Conservation (phyloP, 768 basidiomycete species). For the Dendrothele bispora region DNA sequence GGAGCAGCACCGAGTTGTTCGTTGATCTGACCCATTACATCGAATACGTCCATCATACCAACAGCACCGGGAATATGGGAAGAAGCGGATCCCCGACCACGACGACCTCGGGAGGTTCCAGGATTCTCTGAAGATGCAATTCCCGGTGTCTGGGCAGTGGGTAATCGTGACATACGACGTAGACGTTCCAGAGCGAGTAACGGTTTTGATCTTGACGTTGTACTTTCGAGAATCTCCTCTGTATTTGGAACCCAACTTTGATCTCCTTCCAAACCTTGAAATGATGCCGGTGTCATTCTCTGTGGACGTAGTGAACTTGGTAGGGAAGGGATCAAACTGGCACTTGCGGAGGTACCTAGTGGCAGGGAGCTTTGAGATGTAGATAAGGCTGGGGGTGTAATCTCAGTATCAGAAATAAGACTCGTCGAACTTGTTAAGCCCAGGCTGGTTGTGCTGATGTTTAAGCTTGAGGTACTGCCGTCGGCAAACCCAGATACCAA, state of each 20-base stretch:
- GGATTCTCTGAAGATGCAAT: background rate
- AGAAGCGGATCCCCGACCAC: background rate
- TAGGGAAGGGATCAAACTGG: background rate
- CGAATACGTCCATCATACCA: conserved; percentile 80
- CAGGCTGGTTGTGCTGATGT: background rate
- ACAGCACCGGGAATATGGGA: conserved; percentile 27
- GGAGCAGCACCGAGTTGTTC: conserved; percentile 71
- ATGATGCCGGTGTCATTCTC: background rate
- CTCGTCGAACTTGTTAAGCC: background rate
- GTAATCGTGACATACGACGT: conserved; percentile 41
- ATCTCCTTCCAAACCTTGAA: conserved; percentile 18
- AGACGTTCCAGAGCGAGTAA: conserved; percentile 70
- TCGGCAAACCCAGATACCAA: background rate
- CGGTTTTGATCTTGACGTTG: conserved; percentile 66
- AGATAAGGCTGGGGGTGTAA: background rate
- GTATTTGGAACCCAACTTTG: conserved; percentile 45
- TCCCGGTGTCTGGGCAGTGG: conserved; percentile 10
- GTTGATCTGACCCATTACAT: conserved; percentile 76
- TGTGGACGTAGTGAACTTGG: background rate
- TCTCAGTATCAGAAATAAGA: conserved; percentile 1
- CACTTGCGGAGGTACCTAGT: background rate
- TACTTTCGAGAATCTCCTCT: conserved; percentile 69
- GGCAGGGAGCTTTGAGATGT: background rate
- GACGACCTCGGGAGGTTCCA: background rate
- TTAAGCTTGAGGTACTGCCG: background rate